phyloP scores from a whole-genome alignment of 108 stramenopile species.

The Cylindrotheca fusiformis region DNA sequence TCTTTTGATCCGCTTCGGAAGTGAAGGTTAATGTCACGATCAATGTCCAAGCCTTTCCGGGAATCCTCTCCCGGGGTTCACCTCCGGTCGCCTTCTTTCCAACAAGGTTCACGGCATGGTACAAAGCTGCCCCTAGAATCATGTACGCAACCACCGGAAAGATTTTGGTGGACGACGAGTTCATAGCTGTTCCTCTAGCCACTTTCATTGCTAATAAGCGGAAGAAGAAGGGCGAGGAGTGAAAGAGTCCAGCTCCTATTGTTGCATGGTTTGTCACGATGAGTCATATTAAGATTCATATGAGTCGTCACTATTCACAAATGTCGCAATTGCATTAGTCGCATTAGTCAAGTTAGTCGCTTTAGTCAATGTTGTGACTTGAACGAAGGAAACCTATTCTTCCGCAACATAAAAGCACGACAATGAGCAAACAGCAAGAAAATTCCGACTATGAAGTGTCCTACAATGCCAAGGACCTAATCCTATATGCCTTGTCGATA shows the following conservation, averaged over 20 bases:
- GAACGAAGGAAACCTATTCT: too few relatives aligned
- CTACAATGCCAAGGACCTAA: slow-evolving; percentile 38
- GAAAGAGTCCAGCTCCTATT: too few relatives aligned
- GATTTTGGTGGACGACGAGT: neutral
- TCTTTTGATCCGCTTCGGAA: neutral
- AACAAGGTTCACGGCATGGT: neutral
- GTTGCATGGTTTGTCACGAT: too few relatives aligned
- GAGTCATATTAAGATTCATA: too few relatives aligned
- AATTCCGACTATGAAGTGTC: neutral
- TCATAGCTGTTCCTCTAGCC: neutral
- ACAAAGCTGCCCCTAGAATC: neutral
- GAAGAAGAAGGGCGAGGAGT: neutral
- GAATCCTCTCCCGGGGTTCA: neutral
- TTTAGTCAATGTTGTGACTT: too few relatives aligned
- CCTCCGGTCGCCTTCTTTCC: too few relatives aligned
- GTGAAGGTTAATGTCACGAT: neutral
- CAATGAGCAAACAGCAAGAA: too few relatives aligned
- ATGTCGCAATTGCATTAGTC: too few relatives aligned
- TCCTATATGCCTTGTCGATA: slow-evolving; percentile 72
- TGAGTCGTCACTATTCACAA: too few relatives aligned
- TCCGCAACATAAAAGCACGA: too few relatives aligned
- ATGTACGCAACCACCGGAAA: neutral
- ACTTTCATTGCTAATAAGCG: neutral
- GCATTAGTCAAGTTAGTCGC: too few relatives aligned
- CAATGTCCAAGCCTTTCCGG: neutral